A percentile compares a stretch with the other conserved stretches of the same genome.
Conservation (phyloP, 176 grass and related monocot species). For the Juncus effusus region DNA sequence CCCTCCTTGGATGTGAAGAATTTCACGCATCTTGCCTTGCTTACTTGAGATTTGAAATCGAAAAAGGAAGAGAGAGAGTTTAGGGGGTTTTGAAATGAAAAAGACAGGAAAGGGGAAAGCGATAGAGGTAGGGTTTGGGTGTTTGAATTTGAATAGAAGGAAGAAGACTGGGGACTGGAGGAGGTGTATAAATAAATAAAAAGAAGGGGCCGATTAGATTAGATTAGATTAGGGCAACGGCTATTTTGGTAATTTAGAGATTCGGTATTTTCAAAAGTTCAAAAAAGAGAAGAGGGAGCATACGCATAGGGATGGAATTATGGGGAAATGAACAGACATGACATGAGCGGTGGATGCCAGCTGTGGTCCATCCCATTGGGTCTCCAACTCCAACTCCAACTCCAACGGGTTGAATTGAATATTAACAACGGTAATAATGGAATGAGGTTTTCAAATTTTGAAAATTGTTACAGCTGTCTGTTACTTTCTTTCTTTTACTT, state of each 20-base stretch:
- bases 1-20: constrained; percentile 90
- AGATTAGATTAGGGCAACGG: too few species aligned
- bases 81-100: not conserved
- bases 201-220: too few species aligned
- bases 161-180: too few species aligned
- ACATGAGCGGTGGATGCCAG: constrained; percentile 14
- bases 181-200: too few species aligned
- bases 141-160: too few species aligned
- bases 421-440: not conserved
- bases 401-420: not conserved
- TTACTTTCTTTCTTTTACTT: too few species aligned
- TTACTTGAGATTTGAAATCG: not conserved
- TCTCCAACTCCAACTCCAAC: too few species aligned
- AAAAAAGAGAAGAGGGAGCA: constrained; percentile 12
- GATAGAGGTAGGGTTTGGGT: not conserved
- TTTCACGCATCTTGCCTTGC: constrained; percentile 65
- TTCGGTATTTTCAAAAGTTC: not conserved
- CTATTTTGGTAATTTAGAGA: not conserved
- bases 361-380: not conserved
- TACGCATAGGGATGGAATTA: constrained; percentile 1
- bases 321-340: not conserved
- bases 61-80: constrained; percentile 1
- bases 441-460: constrained; percentile 18
- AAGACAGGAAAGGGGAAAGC: not conserved
- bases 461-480: constrained; percentile 22